Evolutionary conservation across 2,329 filamentous ascomycete genomes (phyloP).

Genomic region (Cercospora zeina): DNA sequence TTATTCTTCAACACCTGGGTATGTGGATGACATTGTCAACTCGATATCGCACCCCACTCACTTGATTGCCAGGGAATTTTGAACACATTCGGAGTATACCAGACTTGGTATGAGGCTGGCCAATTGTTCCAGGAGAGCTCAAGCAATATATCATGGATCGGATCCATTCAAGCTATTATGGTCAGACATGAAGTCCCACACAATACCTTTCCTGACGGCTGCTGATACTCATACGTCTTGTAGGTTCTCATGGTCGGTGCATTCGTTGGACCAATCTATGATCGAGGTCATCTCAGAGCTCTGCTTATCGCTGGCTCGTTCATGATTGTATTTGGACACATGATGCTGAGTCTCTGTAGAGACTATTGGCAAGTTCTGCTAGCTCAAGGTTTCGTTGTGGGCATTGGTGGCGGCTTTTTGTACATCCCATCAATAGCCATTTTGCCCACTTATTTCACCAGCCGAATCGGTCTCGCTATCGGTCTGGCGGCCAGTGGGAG

Average conservation of each 20-base stretch:
- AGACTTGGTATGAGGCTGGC: conserved; percentile 51
- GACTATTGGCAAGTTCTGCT: conserved; percentile 54
- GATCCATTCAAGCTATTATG: conserved; percentile 51
- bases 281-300: conserved; percentile 50
- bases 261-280: conserved; percentile 53
- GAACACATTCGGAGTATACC: conserved; percentile 53
- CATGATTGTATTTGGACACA: conserved; percentile 52
- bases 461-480: conserved; percentile 47
- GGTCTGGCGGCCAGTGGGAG: conserved; percentile 51
- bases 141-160: conserved; percentile 48
- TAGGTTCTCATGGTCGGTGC: conserved; percentile 48
- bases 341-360: conserved; percentile 53
- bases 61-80: conserved; percentile 36
- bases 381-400: conserved; percentile 52
- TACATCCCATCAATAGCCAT: conserved; percentile 52
- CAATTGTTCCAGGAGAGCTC: conserved; percentile 40
- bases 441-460: conserved; percentile 52
- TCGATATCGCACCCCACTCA: conserved; percentile 6
- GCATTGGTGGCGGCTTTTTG: conserved; percentile 48
- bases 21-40: background rate
- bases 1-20: conserved; percentile 52
- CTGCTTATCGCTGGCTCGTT: conserved; percentile 48
- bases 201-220: background rate
- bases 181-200: conserved; percentile 15
- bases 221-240: background rate